Percentiles rank a stretch among this genome's conserved stretches.
Evolutionary conservation across 208 protist species (phyloP).

Genomic region (Leishmania gerbilli): DNA sequence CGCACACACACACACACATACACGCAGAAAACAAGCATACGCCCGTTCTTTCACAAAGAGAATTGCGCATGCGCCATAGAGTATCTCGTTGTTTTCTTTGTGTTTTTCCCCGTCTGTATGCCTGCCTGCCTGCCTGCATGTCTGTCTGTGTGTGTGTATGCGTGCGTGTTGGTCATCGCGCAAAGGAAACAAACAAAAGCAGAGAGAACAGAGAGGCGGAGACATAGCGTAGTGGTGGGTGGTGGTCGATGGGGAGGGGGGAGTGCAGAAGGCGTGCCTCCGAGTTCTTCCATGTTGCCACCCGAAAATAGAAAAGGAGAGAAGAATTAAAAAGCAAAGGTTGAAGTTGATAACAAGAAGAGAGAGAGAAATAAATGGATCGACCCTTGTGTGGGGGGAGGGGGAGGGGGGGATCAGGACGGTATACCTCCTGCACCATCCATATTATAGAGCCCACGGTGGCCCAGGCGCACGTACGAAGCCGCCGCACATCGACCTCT

Average conservation of each 20-base stretch:
- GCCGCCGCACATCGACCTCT: neutral
- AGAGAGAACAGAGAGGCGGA: neutral
- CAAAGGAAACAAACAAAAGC: neutral
- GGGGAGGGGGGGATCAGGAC: neutral
- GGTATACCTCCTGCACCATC: neutral
- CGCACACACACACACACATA: neutral
- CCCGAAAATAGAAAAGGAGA: neutral
- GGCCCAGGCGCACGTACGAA: neutral
- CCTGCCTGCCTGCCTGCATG: no score
- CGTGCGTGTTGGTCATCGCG: neutral
- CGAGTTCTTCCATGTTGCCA: neutral
- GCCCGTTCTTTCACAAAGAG: neutral
- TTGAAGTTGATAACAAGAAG: neutral
- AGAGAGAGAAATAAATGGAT: neutral
- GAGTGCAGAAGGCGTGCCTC: neutral
- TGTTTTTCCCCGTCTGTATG: no score
- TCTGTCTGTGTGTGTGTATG: neutral
- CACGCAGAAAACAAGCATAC: neutral
- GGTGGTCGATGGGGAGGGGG: neutral
- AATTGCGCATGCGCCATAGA: neutral
- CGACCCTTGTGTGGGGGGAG: neutral
- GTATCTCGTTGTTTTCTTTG: neutral
- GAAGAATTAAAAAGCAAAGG: neutral
- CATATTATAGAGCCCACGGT: slow-evolving; percentile 3
- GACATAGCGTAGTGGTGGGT: neutral